These are phyloP conservation scores for Aspergillus sp. DNA, from an alignment of 2,329 filamentous ascomycete genomes.

Conservation along the genomic window DNA sequence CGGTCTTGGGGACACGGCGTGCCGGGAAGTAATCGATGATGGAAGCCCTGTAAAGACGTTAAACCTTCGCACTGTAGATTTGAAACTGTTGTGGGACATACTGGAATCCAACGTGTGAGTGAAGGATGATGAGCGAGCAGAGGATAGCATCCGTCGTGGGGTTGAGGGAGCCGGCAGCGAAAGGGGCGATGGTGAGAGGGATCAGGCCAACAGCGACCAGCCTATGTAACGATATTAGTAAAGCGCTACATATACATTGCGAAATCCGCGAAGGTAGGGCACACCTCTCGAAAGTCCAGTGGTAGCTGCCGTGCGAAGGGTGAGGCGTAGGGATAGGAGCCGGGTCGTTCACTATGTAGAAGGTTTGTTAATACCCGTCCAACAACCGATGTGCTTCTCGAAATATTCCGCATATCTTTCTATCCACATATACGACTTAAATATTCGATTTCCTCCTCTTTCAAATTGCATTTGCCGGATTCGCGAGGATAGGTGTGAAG, in stretches of 20 bases:
- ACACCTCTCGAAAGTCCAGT: constrained; percentile 91
- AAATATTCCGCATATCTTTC: background rate
- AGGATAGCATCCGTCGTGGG: constrained; percentile 83
- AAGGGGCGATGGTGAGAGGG: constrained; percentile 85
- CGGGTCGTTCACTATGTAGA: constrained; percentile 74
- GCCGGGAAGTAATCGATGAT: constrained; percentile 89
- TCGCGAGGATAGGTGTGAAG: background rate
- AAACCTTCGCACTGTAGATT: background rate
- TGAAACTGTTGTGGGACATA: constrained; percentile 40
- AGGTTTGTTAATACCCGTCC: constrained; percentile 16
- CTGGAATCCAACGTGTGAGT: constrained; percentile 96
- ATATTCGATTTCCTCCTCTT: background rate
- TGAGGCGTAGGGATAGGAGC: constrained; percentile 69
- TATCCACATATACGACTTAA: background rate
- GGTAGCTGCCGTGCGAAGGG: constrained; percentile 88
- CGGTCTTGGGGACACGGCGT: constrained; percentile 65
- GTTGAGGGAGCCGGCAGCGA: constrained; percentile 88
- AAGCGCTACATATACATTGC: background rate
- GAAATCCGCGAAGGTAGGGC: constrained; percentile 10
- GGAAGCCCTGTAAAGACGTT: constrained; percentile 52
- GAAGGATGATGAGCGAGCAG: constrained; percentile 78
- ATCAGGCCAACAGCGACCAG: constrained; percentile 76
- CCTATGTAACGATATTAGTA: constrained; percentile 44
- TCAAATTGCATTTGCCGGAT: background rate
- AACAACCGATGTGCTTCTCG: background rate